A percentile compares a stretch with the other conserved stretches of the same genome.
Conservation (phyloP, 306 rosid species). For the Cucumis sativus region Cucumber_9930_V3 NC_026655.2:4827501-4828000, state of each 20-base stretch:
- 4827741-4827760: neutral
- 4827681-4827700: neutral
- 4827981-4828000: neutral
- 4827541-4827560: neutral
- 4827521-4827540: neutral
- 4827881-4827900: neutral
- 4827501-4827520: neutral
- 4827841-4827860: constrained; percentile 17
- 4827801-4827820: constrained; percentile 13
- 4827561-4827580: constrained; percentile 1
- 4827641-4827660: neutral
- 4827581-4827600: neutral
- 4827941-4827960: constrained; percentile 15
- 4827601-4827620: constrained; percentile 3
- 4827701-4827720: constrained; percentile 3
- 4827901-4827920: neutral
- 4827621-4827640: constrained; percentile 8
- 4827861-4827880: neutral
- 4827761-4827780: neutral
- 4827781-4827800: constrained; percentile 4
- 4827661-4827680: neutral
- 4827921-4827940: neutral
- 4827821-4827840: constrained; percentile 13
- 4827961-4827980: neutral
- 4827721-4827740: neutral